Evolutionary conservation across 306 rosid genomes (phyloP).

Genomic region (Astragalus membranaceus): DNA sequence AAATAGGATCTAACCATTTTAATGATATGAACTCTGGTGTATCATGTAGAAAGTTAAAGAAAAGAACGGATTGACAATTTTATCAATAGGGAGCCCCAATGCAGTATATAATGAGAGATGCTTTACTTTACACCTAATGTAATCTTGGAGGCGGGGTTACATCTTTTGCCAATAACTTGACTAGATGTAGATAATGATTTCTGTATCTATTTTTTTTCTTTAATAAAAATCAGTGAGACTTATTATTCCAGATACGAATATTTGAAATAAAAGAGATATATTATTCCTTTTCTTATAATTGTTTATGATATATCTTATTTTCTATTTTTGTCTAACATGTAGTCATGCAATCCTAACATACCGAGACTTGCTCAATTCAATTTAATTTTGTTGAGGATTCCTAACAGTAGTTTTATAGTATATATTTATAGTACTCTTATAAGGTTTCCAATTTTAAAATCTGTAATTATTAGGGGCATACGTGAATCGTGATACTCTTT

Average conservation of each 20-base stretch:
- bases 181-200: background rate
- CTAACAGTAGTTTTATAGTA: too few species aligned
- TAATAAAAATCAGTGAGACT: background rate
- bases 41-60: slow-evolving; percentile 43
- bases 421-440: too few species aligned
- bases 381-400: too few species aligned
- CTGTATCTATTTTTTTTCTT: background rate
- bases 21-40: slow-evolving; percentile 38
- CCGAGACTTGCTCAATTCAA: too few species aligned
- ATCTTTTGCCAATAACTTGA: slow-evolving; percentile 19
- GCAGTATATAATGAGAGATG: slow-evolving; percentile 46
- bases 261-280: background rate
- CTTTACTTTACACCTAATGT: slow-evolving; percentile 20
- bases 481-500: too few species aligned
- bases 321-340: background rate
- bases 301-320: background rate
- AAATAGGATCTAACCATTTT: slow-evolving; percentile 43
- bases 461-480: too few species aligned
- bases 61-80: slow-evolving; percentile 38
- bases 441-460: too few species aligned
- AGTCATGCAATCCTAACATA: too few species aligned
- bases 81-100: slow-evolving; percentile 25
- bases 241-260: background rate
- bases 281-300: background rate
- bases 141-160: slow-evolving; percentile 13